These are phyloP conservation scores for Syzygium aqueum DNA, from an alignment of 345 rosid species.

Conservation along the genomic window DNA sequence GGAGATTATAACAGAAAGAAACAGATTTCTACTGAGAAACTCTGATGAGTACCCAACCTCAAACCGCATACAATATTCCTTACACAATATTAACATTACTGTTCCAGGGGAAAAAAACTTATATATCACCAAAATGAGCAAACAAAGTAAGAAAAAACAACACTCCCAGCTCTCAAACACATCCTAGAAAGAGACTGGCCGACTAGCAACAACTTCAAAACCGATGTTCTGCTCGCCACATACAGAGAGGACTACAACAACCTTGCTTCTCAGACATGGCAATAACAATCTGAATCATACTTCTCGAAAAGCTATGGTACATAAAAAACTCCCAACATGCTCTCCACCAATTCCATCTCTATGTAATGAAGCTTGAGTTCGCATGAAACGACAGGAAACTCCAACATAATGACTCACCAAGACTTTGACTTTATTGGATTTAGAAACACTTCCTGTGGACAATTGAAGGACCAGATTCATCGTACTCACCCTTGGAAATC, in stretches of 20 bases:
- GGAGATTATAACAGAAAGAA: background rate
- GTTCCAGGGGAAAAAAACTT: background rate
- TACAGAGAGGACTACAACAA: background rate
- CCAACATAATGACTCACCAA: slow-evolving; percentile 30
- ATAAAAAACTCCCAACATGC: background rate
- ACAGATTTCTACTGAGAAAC: background rate
- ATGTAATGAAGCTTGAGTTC: slow-evolving; percentile 1
- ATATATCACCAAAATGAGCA: background rate
- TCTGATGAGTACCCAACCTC: background rate
- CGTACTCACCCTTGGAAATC: slow-evolving; percentile 61
- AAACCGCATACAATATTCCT: background rate
- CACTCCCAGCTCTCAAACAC: background rate
- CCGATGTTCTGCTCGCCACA: background rate
- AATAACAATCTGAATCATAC: background rate
- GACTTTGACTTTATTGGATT: slow-evolving; percentile 10
- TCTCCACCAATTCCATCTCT: background rate
- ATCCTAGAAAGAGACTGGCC: background rate
- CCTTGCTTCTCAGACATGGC: background rate
- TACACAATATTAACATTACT: background rate
- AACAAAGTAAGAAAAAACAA: background rate
- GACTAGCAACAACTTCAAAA: background rate
- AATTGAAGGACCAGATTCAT: slow-evolving; percentile 57
- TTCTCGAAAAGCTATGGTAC: background rate
- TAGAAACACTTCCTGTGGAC: slow-evolving; percentile 72
- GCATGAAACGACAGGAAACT: background rate